phyloP scores from a whole-genome alignment of 73 alveolate species.

The Uronychia setigera region DNA sequence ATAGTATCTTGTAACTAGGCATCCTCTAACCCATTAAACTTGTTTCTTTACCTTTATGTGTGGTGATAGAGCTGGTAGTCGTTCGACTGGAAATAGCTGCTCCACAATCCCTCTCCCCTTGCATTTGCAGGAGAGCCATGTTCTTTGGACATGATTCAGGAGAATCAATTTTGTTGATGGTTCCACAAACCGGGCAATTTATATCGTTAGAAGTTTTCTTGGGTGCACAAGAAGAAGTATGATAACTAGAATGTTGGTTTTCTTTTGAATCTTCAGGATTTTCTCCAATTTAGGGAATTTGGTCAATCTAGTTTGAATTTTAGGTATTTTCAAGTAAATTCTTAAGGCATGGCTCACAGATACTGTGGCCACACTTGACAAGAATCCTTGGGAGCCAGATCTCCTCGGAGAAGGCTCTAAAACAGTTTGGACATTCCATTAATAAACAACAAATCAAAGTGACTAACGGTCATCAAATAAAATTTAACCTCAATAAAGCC shows the following conservation, averaged over 20 bases:
- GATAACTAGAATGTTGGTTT: too few relatives aligned
- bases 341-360: constrained; percentile 75
- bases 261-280: too few relatives aligned
- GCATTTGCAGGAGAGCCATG: constrained; percentile 11
- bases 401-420: constrained; percentile 30
- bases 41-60: background rate
- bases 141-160: constrained; percentile 1
- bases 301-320: background rate
- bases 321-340: background rate
- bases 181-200: constrained; percentile 7
- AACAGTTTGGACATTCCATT: constrained; percentile 81
- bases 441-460: background rate
- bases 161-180: background rate
- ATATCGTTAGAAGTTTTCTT: too few relatives aligned
- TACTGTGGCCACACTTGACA: constrained; percentile 77
- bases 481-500: background rate
- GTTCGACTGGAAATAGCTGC: background rate
- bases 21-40: background rate
- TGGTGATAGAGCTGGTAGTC: background rate
- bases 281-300: too few relatives aligned
- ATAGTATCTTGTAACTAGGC: background rate
- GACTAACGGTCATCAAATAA: background rate
- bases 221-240: too few relatives aligned
- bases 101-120: background rate
- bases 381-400: constrained; percentile 74